Conservation (phyloP, 768 basidiomycete genomes). For the Leccinellum albellum region DNA sequence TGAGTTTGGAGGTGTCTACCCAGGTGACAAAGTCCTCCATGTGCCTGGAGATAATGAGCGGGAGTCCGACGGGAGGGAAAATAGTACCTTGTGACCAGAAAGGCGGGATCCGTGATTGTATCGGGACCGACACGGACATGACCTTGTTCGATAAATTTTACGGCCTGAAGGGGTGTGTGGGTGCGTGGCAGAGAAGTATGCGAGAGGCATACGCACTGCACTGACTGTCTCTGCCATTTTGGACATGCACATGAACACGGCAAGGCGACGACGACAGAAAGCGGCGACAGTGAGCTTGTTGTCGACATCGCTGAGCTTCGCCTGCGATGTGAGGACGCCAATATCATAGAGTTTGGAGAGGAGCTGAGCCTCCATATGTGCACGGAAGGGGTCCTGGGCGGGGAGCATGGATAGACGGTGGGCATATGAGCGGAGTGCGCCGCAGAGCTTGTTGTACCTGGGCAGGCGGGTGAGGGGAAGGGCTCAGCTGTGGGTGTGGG, state of each 20-base stretch:
- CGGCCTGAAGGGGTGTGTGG: slow-evolving; percentile 57
- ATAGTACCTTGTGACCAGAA: slow-evolving; percentile 79
- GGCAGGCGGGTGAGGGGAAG: slow-evolving; percentile 5
- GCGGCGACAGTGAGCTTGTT: slow-evolving; percentile 93
- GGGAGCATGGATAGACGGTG: slow-evolving; percentile 87
- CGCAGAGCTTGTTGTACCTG: slow-evolving; percentile 94
- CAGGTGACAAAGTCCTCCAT: slow-evolving; percentile 99
- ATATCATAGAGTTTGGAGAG: slow-evolving; percentile 97
- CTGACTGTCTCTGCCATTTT: slow-evolving; percentile 97
- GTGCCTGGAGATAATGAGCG: slow-evolving; percentile 47
- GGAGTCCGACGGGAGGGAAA: not conserved
- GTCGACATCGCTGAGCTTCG: slow-evolving; percentile 92
- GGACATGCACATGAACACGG: slow-evolving; percentile 86
- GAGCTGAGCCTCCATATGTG: slow-evolving; percentile 79
- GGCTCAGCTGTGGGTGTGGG: not conserved
- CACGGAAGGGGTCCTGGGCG: slow-evolving; percentile 81
- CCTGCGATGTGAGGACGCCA: slow-evolving; percentile 81
- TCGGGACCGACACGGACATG: slow-evolving; percentile 97
- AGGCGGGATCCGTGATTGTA: slow-evolving; percentile 94
- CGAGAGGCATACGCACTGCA: slow-evolving; percentile 55
- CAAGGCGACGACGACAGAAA: slow-evolving; percentile 86
- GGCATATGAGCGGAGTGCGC: slow-evolving; percentile 77
- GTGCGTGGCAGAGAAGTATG: slow-evolving; percentile 3
- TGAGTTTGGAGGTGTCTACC: slow-evolving; percentile 97
- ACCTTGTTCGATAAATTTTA: slow-evolving; percentile 96